A percentile compares a stretch with the other conserved stretches of the same genome.
Evolutionary conservation across 106 monocot species (phyloP).

Genomic region (Dendrobium catenatum): DNA sequence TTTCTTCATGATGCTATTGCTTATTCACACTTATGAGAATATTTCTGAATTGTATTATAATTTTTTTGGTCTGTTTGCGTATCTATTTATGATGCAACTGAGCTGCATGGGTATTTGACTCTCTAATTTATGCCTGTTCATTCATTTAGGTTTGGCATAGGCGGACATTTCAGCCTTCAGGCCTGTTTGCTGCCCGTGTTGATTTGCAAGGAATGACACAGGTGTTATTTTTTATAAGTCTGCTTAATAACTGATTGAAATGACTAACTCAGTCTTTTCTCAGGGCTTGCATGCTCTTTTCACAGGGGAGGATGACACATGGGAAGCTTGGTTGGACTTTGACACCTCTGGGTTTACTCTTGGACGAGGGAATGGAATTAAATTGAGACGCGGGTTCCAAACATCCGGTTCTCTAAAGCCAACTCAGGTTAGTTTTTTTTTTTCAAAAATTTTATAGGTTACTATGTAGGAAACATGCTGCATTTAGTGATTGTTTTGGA

Average conservation of each 20-base stretch:
- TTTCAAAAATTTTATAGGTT: neutral
- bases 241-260: neutral
- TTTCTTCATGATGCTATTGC: neutral
- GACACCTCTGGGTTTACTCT: conserved; percentile 32
- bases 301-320: conserved; percentile 95
- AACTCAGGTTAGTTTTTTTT: conserved; percentile 58
- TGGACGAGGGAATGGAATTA: conserved; percentile 46
- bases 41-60: neutral
- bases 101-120: neutral
- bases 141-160: conserved; percentile 82
- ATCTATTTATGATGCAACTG: neutral
- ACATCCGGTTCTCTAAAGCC: conserved; percentile 64
- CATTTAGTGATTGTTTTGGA: neutral
- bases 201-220: conserved; percentile 67
- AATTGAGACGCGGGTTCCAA: conserved; percentile 83
- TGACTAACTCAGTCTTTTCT: conserved; percentile 14
- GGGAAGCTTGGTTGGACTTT: conserved; percentile 83
- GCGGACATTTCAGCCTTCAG: conserved; percentile 91
- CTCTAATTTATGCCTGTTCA: neutral
- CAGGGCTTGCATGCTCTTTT: conserved; percentile 97
- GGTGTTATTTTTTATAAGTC: conserved; percentile 24
- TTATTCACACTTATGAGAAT: neutral
- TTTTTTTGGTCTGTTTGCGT: neutral
- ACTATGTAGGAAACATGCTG: neutral
- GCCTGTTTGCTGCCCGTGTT: conserved; percentile 93